Evolutionary conservation across 768 basidiomycete genomes (phyloP).

Genomic region (Filobasidium wieringae): DNA sequence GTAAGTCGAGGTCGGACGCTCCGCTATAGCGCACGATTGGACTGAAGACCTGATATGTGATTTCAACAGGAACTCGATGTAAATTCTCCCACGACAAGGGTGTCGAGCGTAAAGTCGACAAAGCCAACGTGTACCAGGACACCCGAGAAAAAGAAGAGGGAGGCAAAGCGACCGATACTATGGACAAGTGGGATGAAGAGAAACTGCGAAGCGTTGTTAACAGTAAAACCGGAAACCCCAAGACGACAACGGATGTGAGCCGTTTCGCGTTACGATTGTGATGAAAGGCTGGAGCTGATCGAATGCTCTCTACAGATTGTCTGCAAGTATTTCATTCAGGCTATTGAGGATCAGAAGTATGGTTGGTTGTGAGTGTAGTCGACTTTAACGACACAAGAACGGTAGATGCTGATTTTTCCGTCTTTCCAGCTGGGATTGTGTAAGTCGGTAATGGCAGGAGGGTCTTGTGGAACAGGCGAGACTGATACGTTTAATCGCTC

Average conservation of each 20-base stretch:
- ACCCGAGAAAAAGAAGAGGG: slow-evolving; percentile 58
- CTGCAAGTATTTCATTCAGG: slow-evolving; percentile 93
- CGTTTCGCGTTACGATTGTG: slow-evolving; percentile 14
- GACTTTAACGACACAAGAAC: background rate
- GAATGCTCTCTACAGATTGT: slow-evolving; percentile 44
- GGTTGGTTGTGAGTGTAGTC: slow-evolving; percentile 40
- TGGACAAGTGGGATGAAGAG: slow-evolving; percentile 96
- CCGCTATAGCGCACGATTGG: background rate
- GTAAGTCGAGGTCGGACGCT: slow-evolving; percentile 31
- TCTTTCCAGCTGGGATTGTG: slow-evolving; percentile 37
- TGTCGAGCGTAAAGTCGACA: slow-evolving; percentile 80
- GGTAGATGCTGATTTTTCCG: background rate
- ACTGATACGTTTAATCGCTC: background rate
- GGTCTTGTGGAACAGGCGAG: background rate
- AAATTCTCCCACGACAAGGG: slow-evolving; percentile 93
- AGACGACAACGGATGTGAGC: slow-evolving; percentile 77
- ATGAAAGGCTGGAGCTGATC: background rate
- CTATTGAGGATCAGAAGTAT: slow-evolving; percentile 79
- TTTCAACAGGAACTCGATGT: slow-evolving; percentile 46
- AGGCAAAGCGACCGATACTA: slow-evolving; percentile 56
- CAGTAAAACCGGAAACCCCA: slow-evolving; percentile 78
- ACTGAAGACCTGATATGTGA: background rate
- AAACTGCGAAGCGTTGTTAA: slow-evolving; percentile 78
- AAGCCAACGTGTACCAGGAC: slow-evolving; percentile 90
- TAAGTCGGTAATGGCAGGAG: slow-evolving; percentile 15